Percentiles rank a stretch among this genome's conserved stretches.
These are phyloP conservation scores for Agarophyton chilense DNA, from an alignment of 23 red algal species.

Conservation along the genomic window DNA sequence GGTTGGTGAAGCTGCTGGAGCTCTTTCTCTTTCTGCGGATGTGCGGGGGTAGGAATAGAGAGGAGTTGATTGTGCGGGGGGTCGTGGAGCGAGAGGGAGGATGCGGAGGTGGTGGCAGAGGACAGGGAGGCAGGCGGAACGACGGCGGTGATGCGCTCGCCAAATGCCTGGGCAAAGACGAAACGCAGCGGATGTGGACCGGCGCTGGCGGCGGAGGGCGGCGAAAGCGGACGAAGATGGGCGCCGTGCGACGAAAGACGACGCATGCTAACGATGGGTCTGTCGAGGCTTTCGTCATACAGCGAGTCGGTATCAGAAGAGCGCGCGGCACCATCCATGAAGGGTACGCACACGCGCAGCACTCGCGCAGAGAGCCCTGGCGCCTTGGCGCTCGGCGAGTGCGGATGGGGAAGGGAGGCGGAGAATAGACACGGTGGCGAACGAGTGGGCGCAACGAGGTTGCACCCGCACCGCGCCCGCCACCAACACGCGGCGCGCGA, in stretches of 20 bases:
- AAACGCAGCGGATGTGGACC: constrained; percentile 47
- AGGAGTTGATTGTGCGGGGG: not conserved
- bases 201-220: constrained; percentile 23
- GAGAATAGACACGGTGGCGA: too few species aligned
- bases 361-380: too few species aligned
- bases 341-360: too few species aligned
- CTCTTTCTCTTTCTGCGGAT: too few species aligned
- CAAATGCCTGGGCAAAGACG: constrained; percentile 86
- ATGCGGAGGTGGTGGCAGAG: not conserved
- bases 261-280: not conserved
- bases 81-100: not conserved
- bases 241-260: not conserved
- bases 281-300: not conserved
- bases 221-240: not conserved
- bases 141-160: constrained; percentile 38
- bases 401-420: too few species aligned
- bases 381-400: too few species aligned
- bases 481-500: too few species aligned
- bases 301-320: constrained; percentile 2
- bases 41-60: too few species aligned
- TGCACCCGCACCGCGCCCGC: too few species aligned
- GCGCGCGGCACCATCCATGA: not conserved
- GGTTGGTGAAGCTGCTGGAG: not conserved
- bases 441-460: too few species aligned
- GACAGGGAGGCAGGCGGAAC: not conserved